Evolutionary conservation across 257 asterid species (phyloP).

Genomic region (Solanum appendiculatum): DNA sequence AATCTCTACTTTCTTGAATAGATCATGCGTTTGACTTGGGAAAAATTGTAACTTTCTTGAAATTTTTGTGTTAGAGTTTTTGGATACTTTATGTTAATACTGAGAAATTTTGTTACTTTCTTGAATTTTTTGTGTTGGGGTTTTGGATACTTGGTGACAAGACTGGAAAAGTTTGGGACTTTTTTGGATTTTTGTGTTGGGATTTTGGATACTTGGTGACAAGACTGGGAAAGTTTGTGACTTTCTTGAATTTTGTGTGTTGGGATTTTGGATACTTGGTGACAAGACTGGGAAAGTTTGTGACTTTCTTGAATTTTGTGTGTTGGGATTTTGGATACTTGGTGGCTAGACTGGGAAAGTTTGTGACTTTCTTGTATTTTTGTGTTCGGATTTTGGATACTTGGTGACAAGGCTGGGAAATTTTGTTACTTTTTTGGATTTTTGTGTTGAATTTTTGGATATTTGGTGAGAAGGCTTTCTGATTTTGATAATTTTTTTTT

Average conservation of each 20-base stretch:
- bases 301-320: not conserved
- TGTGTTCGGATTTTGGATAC: not conserved
- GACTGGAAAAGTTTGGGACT: not conserved
- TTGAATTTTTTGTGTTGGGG: not conserved
- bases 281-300: not conserved
- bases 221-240: not conserved
- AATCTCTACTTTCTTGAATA: not conserved
- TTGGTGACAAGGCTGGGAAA: not conserved
- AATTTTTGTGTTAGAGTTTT: not conserved
- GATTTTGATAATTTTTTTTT: not conserved
- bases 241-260: not conserved
- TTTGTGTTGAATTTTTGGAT: not conserved
- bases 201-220: not conserved
- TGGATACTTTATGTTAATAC: not conserved
- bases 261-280: not conserved
- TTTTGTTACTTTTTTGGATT: not conserved
- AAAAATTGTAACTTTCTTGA: not conserved
- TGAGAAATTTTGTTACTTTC: not conserved
- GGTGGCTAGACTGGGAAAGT: not conserved
- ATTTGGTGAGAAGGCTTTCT: not conserved
- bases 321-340: not conserved
- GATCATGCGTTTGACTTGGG: not conserved
- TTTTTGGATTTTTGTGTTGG: not conserved
- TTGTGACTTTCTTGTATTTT: not conserved
- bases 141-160: too few species aligned